Evolutionary conservation across 2,329 filamentous ascomycete genomes (phyloP).

Genomic region (Cordyceps cateniannulata): DNA sequence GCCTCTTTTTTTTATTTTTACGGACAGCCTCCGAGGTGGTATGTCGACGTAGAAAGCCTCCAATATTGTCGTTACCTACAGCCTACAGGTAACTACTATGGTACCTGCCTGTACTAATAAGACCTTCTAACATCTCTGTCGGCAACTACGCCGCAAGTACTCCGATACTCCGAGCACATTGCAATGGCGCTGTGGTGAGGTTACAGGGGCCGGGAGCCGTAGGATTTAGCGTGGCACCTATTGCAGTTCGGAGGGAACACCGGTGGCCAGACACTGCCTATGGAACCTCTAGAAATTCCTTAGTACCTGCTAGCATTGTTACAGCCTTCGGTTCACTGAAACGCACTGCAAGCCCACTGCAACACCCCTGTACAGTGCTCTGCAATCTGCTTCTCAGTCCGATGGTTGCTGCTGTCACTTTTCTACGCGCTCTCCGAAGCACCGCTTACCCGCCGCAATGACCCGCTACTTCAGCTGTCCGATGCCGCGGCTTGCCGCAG

Average conservation of each 20-base stretch:
- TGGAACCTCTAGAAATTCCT: neutral
- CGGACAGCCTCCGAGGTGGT: no score
- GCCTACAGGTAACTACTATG: no score
- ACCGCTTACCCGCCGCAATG: neutral
- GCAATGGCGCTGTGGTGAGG: neutral
- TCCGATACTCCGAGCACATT: neutral
- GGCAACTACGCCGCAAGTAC: neutral
- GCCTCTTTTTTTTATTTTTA: neutral
- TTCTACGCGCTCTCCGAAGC: neutral
- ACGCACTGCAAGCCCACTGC: no score
- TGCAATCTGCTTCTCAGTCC: no score
- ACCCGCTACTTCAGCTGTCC: constrained; percentile 2
- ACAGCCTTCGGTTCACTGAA: no score
- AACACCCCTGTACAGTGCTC: neutral
- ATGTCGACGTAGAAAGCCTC: no score
- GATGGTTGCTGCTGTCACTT: no score
- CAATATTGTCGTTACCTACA: no score
- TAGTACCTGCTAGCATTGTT: no score
- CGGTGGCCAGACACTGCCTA: neutral
- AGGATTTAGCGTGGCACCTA: neutral
- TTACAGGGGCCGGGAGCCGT: neutral
- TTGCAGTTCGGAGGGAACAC: constrained; percentile 7
- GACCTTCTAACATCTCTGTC: no score
- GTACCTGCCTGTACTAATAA: no score
- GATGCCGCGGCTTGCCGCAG: neutral